Base-by-base conservation (phyloP, 768 basidiomycete genomes). In the Termitomyces sp. region DNA sequence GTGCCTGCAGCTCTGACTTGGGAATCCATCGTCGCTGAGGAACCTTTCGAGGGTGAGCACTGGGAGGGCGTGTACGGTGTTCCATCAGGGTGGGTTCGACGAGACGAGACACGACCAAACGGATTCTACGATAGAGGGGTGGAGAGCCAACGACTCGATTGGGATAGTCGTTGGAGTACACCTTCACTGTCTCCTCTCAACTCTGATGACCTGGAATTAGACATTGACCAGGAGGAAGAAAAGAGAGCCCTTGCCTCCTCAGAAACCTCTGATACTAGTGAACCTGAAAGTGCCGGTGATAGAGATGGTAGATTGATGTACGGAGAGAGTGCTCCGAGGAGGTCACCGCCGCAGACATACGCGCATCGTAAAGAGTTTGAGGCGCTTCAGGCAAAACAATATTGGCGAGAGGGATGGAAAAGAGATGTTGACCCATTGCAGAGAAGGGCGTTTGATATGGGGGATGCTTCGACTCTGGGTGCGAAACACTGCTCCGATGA, bases 11-110 rank as follows among this genome's bases (percentile, higher is more conserved):
- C 75, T 1, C 71, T 91, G 7, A 90, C 88, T 3, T 94, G 92
- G 92, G 76, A 79, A 60, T 79, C 84, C n/a, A 93, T 94, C 53
- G 78, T 93, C 16, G 81, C 81, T 1, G 91, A 91, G 65, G 91
- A 93, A 58, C 89, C 91, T 4, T 89, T 91, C 61, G 88, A 93
- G 70, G 92, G 89, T 16, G 85, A 93, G 61, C 91, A 93, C 66
- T 93, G 91, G 91, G 82, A 89, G 66, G 88, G 88, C 1, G 82
- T 82, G n/a, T 83, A 82, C 61, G 86, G 78, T 8, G 58, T 78
- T 28, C 80, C 81, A 30, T 69, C 76, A n/a, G 81, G 84, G 13
- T 72, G 69, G 56, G 66, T 70, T 32, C 66, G 65, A 16, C 63
- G 61, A 16, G 68, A 76, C 7, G 74, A 77, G 50, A 71, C 76